Evolutionary conservation across 768 basidiomycete genomes (phyloP).

Genomic region (Pisolithus sp.): DNA sequence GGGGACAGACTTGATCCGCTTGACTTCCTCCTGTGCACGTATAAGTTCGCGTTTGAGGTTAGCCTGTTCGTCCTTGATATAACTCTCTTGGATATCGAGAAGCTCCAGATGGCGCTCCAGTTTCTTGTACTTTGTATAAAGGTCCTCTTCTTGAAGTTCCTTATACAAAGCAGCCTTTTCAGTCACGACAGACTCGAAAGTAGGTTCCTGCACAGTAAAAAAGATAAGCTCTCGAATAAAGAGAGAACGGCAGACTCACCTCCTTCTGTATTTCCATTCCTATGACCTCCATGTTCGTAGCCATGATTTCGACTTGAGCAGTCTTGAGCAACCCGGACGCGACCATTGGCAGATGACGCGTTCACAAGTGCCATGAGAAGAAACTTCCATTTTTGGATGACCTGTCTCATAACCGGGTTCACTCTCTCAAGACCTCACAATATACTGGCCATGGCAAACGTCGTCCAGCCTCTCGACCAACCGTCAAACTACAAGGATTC

Average conservation of each 20-base stretch:
- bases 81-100: conserved; percentile 89
- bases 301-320: conserved; percentile 7
- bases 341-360: conserved; percentile 23
- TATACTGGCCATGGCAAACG: conserved; percentile 63
- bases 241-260: conserved; percentile 38
- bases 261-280: conserved; percentile 79
- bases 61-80: conserved; percentile 98
- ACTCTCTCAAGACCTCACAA: not conserved
- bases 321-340: conserved; percentile 4
- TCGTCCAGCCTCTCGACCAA: conserved; percentile 79
- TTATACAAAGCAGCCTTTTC: conserved; percentile 86
- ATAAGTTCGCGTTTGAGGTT: conserved; percentile 97
- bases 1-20: conserved; percentile 97
- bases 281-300: conserved; percentile 73
- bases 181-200: conserved; percentile 79
- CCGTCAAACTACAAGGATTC: conserved; percentile 98
- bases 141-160: conserved; percentile 84
- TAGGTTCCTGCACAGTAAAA: conserved; percentile 60
- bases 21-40: conserved; percentile 98
- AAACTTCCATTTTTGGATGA: conserved; percentile 16
- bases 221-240: not conserved
- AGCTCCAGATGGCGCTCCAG: conserved; percentile 93
- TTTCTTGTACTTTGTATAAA: conserved; percentile 97
- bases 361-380: conserved; percentile 25
- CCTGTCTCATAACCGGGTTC: not conserved